Base-by-base conservation (phyloP, 164 flowering plant species). In the Dillenia suffruticosa region DNA sequence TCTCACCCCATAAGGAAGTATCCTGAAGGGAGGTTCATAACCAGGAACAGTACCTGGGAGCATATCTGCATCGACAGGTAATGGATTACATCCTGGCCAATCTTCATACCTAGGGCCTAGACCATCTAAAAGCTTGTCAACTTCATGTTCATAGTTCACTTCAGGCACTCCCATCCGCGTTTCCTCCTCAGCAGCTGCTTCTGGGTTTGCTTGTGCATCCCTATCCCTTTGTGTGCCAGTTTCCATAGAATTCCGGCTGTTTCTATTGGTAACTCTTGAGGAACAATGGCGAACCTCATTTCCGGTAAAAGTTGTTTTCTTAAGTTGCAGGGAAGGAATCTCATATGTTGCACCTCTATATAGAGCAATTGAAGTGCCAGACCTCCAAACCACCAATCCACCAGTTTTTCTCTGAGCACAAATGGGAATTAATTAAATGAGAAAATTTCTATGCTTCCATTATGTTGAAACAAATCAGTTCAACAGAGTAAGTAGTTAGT, bases 21-120 rank as follows among this genome's bases (percentile, higher is more conserved):
- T 26, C 70, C 99, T 80, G 68, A 81, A 95, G 8, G 97, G 96
- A 13, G 96, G 86, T 69, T 81, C 64, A 67, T 79, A 91, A 51
- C 87, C 88, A 66, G 86, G 81, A 73, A 92, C 76, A 19, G 73
- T 63, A 14, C 84, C 80, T 7, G 92, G 96, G 46, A 92, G 94
- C 77, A 86, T 63, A 81, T 95, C 99, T 49, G 97, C 99, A 81
- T 95, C 99, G 22, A 95, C 87, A 46, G 97, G 99, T 67, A 89
- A 75, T 26, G 97, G 99, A 57, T 80, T 80, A 44, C 65, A 64
- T 57, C 96, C 96, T 10, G 90, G 85, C 97, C 99, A 95, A 66
- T 92, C 97, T 50, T 71, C 61, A 65, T 81, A 92, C 59, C 99
- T 81, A 10, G 97, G 99, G 10, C 99, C 99, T 46, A 95, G 79